Evolutionary conservation across 768 basidiomycete genomes (phyloP).

Genomic region (Collybia nuda): DNA sequence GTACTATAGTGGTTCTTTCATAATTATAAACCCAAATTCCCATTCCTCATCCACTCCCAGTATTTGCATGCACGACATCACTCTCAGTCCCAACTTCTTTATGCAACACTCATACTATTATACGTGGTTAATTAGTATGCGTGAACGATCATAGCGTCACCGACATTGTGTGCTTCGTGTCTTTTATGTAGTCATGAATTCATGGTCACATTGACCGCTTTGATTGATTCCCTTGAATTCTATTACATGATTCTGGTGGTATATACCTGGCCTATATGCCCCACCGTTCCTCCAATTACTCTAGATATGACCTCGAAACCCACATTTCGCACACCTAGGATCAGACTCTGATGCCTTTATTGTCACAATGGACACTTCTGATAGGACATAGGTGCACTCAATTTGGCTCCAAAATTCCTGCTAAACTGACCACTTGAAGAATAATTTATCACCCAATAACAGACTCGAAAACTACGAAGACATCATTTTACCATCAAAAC

Average conservation of each 20-base stretch:
- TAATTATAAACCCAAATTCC: too few species aligned
- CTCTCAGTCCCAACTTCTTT: too few species aligned
- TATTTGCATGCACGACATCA: too few species aligned
- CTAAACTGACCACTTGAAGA: neutral
- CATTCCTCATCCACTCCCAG: too few species aligned
- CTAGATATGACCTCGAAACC: constrained; percentile 5
- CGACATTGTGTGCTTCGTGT: neutral
- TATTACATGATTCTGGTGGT: neutral
- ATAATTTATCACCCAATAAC: constrained; percentile 45
- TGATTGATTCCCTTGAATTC: neutral
- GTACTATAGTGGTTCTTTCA: too few species aligned
- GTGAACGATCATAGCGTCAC: too few species aligned
- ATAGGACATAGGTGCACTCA: constrained; percentile 29
- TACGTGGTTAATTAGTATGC: too few species aligned
- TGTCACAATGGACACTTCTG: constrained; percentile 28
- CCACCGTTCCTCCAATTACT: neutral
- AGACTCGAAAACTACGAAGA: constrained; percentile 38
- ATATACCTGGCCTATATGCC: neutral
- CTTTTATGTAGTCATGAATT: neutral
- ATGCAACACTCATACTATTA: too few species aligned
- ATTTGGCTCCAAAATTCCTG: neutral
- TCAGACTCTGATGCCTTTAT: constrained; percentile 37
- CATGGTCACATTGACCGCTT: constrained; percentile 1
- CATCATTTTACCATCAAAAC: constrained; percentile 51
- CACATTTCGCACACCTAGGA: constrained; percentile 34